Base-by-base conservation (phyloP, 2,329 filamentous ascomycete species). In the Trichothecium sympodiale region DNA sequence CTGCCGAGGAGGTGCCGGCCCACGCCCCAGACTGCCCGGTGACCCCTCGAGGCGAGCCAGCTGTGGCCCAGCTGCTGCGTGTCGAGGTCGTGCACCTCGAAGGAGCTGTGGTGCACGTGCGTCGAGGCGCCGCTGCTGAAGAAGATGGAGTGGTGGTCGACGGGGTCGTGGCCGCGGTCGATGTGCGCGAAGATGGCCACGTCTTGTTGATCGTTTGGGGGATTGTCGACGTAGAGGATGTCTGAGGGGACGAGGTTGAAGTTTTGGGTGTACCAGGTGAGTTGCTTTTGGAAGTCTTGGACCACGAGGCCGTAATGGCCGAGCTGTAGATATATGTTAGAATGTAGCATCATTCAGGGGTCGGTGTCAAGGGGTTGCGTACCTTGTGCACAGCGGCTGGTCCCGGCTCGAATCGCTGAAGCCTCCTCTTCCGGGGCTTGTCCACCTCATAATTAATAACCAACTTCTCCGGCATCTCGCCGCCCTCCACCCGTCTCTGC, bases 31-130 rank as follows among this genome's bases (percentile, higher is more conserved):
- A 73, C 65, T 17, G 54, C 59, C 41, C 62, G 62, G 42, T 70
- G 77, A 3, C 62, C 64, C 45, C 71, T 69, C 32, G 62, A 52
- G 0, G 53, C 58, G 29, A 80, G 54, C 65, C 70, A 77, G 35
- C 74, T 58, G 48, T 80, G 75, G 0, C 74, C 75, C 3, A 78
- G 51, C n/a, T 63, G 55, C 57, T 80, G 74, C 1, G 67, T 69
- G 46, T 80, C 75, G 42, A 74, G 74, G 46, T 79, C 71, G 20
- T 25, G 20, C 0, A 77, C 69, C 45, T 79, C 52, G 36, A 44
- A 55, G n/a, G 50, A 53, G 3, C 34, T 38, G 38, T 56, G 51
- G 36, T 52, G 50, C 8, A 46, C 28, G 17, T 31, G 28, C 9
- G 37, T 31, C 25, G 31, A 37, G 9, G 40, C 38, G 3, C 43